A percentile compares a stretch with the other conserved stretches of the same genome.
phyloP scores from a whole-genome alignment of 2,329 filamentous ascomycete genomes.

The Fusarium nanum region DNA sequence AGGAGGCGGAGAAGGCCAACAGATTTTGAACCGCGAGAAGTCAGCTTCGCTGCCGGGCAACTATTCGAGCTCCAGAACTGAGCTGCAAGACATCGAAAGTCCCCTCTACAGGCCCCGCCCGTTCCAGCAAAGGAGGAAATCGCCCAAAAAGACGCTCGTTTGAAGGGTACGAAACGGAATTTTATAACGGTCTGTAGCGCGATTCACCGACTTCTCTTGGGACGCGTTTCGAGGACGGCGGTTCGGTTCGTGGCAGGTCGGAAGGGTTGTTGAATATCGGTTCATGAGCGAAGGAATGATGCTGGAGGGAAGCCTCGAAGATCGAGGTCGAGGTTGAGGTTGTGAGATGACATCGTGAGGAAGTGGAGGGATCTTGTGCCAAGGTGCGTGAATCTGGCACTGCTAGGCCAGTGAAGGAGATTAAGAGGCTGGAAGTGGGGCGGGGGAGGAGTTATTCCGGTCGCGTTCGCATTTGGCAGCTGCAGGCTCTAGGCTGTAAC shows the following conservation, averaged over 20 bases:
- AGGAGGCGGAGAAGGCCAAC: neutral
- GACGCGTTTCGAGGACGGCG: neutral
- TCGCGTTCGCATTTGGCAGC: neutral
- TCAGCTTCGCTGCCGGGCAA: constrained; percentile 25
- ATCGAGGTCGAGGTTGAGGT: neutral
- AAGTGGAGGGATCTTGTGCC: neutral
- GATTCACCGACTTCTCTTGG: constrained; percentile 11
- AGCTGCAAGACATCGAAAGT: constrained; percentile 16
- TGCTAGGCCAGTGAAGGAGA: neutral
- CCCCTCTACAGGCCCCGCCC: constrained; percentile 25
- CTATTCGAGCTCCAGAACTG: constrained; percentile 20
- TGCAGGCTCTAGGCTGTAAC: neutral
- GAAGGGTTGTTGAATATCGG: neutral
- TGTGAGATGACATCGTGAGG: neutral
- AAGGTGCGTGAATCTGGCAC: neutral
- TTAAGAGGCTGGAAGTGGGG: constrained; percentile 3
- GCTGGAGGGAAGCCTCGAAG: neutral
- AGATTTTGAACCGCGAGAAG: neutral
- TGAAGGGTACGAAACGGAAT: constrained; percentile 23
- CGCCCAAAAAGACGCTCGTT: constrained; percentile 4
- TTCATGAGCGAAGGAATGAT: neutral
- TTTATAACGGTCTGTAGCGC: constrained; percentile 19
- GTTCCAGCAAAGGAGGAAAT: constrained; percentile 9
- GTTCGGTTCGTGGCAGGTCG: neutral
- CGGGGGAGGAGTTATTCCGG: neutral